These are phyloP conservation scores for Nemophila menziesii DNA, from an alignment of 257 asterid species.

Conservation along the genomic window DNA sequence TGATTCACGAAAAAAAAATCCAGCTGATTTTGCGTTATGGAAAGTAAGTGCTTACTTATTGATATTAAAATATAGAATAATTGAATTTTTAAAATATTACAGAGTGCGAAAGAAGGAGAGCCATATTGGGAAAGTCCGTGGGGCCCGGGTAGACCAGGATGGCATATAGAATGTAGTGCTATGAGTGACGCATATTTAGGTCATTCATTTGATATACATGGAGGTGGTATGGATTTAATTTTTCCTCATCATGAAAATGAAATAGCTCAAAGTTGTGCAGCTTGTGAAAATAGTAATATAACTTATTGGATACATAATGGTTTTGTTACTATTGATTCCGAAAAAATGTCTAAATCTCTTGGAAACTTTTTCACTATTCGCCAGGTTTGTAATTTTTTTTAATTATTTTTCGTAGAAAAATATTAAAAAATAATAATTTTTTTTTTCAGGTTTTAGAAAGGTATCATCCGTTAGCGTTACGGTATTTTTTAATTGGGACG, in stretches of 20 bases:
- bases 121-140: slow-evolving; percentile 98
- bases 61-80: not conserved
- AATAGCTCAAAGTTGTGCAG: slow-evolving; percentile 98
- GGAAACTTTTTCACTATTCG: slow-evolving; percentile 95
- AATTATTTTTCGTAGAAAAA: too few species aligned
- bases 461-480: slow-evolving; percentile 84
- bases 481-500: slow-evolving; percentile 78
- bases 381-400: slow-evolving; percentile 41
- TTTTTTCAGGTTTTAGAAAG: slow-evolving; percentile 63
- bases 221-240: slow-evolving; percentile 97
- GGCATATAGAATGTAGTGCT: slow-evolving; percentile 99
- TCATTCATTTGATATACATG: slow-evolving; percentile 84
- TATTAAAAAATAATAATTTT: too few species aligned
- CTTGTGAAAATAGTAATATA: slow-evolving; percentile 53
- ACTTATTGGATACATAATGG: slow-evolving; percentile 96
- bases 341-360: slow-evolving; percentile 95
- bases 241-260: slow-evolving; percentile 99
- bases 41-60: slow-evolving; percentile 42
- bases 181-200: slow-evolving; percentile 95
- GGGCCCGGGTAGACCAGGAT: slow-evolving; percentile 99
- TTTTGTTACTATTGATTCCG: slow-evolving; percentile 81
- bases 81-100: slow-evolving; percentile 3
- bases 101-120: slow-evolving; percentile 98
- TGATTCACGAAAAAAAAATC: slow-evolving; percentile 79
- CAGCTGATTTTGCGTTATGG: slow-evolving; percentile 98